A percentile compares a stretch with the other conserved stretches of the same genome.
These are phyloP conservation scores for Fusarium brachygibbosum DNA, from an alignment of 2,329 filamentous ascomycete species.

Conservation along the genomic window DNA sequence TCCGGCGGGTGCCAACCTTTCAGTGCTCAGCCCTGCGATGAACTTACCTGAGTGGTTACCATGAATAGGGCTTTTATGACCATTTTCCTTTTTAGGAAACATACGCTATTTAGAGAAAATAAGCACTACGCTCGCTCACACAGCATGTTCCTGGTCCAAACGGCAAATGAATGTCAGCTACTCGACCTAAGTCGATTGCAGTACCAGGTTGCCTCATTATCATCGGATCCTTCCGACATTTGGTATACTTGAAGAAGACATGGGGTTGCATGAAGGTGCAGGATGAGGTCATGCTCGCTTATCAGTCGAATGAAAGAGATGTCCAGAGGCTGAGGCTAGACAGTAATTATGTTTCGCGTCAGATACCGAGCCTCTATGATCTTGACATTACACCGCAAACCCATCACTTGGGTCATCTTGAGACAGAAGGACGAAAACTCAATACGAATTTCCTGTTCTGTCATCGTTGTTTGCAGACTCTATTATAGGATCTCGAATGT, in stretches of 20 bases:
- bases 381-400: too few species aligned
- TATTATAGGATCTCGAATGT: too few species aligned
- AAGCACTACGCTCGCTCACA: not conserved
- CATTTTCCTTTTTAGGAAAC: not conserved
- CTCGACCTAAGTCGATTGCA: not conserved
- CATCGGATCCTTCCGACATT: not conserved
- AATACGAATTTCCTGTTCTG: too few species aligned
- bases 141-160: not conserved
- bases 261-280: not conserved
- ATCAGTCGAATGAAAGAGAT: not conserved
- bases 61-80: not conserved
- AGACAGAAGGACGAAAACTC: too few species aligned
- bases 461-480: too few species aligned
- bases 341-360: too few species aligned
- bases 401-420: too few species aligned
- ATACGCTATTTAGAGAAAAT: not conserved
- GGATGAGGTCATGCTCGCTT: not conserved
- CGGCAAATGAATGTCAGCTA: too few species aligned
- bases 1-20: not conserved
- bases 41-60: not conserved
- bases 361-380: too few species aligned
- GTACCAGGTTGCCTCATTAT: not conserved
- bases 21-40: not conserved
- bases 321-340: too few species aligned
- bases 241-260: not conserved